These are phyloP conservation scores for Coemansia sp. DNA, from an alignment of 192 early-diverging fungal genomes.

Conservation along the genomic window DNA sequence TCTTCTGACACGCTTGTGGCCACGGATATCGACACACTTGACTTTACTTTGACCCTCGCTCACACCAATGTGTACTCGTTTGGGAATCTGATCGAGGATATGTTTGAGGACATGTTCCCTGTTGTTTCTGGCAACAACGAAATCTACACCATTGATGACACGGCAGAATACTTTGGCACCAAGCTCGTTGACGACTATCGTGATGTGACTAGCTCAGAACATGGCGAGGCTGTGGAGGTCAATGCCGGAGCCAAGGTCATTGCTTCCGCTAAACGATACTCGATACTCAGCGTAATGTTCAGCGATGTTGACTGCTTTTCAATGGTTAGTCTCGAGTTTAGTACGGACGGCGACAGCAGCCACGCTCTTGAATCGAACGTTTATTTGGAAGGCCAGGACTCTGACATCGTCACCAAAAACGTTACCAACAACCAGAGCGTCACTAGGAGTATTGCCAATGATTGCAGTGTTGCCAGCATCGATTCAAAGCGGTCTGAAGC, in stretches of 20 bases:
- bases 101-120: not conserved
- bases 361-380: no score
- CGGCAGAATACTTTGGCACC: not conserved
- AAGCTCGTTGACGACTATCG: not conserved
- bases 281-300: not conserved
- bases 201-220: no score
- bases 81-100: not conserved
- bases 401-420: no score
- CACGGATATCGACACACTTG: not conserved
- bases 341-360: not conserved
- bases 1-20: not conserved
- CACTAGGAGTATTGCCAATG: no score
- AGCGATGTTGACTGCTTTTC: not conserved
- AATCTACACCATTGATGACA: not conserved
- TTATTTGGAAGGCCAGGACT: no score
- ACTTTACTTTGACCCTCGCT: not conserved
- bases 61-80: not conserved
- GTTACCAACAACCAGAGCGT: no score
- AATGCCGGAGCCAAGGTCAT: not conserved
- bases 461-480: no score
- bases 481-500: no score
- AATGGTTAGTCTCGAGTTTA: not conserved
- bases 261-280: not conserved
- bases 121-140: not conserved
- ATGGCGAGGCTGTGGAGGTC: no score